Conservation (phyloP, 345 rosid genomes). For the Arabis alpina region DNA sequence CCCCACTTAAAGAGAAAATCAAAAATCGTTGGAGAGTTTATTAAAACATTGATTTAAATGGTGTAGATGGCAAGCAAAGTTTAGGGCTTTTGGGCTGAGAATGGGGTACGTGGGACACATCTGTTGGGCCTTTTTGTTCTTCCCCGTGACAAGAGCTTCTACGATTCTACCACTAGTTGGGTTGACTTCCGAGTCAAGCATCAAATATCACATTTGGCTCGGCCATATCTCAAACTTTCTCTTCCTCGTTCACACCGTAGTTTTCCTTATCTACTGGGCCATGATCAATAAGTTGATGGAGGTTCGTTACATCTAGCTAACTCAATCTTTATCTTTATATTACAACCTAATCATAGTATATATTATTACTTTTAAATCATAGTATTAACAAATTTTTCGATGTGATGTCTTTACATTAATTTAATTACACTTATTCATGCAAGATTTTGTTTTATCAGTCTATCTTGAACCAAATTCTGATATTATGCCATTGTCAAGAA, state of each 20-base stretch:
- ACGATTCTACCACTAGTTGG: constrained; percentile 62
- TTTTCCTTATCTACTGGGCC: constrained; percentile 63
- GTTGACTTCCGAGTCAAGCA: constrained; percentile 67
- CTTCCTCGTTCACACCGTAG: constrained; percentile 51
- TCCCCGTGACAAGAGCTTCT: constrained; percentile 69
- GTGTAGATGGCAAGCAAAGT: constrained; percentile 62
- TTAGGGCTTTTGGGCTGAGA: constrained; percentile 55
- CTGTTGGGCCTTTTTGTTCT: constrained; percentile 75
- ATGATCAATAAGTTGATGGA: constrained; percentile 48
- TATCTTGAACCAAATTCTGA: too few relatives aligned
- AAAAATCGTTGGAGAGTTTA: background rate
- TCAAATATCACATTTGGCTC: constrained; percentile 77
- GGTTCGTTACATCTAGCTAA: constrained; percentile 37
- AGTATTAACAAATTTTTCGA: too few relatives aligned
- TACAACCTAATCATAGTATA: background rate
- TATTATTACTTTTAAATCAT: too few relatives aligned
- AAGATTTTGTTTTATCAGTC: too few relatives aligned
- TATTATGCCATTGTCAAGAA: too few relatives aligned
- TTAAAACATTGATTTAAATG: constrained; percentile 13
- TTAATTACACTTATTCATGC: too few relatives aligned
- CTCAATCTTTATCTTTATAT: background rate
- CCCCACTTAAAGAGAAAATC: too few relatives aligned
- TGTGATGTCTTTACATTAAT: too few relatives aligned
- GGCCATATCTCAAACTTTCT: constrained; percentile 61
- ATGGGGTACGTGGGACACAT: constrained; percentile 63